These are phyloP conservation scores for Tylopilus vinaceipallidus DNA, from an alignment of 768 basidiomycete species.

Conservation along the genomic window DNA sequence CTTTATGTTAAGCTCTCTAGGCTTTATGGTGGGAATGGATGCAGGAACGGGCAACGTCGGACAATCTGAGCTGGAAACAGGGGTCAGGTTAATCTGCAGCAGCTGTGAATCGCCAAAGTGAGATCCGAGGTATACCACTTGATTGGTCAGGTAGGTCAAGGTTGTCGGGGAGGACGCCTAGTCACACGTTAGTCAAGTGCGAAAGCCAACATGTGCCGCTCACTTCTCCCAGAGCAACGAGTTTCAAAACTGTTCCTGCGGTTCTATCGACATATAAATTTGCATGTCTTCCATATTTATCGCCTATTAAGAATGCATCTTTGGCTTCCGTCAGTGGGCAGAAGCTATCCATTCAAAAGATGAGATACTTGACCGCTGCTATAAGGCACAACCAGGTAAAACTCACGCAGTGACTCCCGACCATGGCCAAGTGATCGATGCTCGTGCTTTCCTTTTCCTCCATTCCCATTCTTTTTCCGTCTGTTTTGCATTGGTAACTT, in stretches of 20 bases:
- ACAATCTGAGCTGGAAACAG: constrained; percentile 38
- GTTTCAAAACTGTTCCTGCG: constrained; percentile 38
- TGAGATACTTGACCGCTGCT: not conserved
- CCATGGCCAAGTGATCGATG: constrained; percentile 73
- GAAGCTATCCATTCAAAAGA: constrained; percentile 38
- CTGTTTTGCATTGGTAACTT: constrained; percentile 45
- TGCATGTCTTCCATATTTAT: constrained; percentile 67
- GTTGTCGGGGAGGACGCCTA: constrained; percentile 72
- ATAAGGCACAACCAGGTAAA: not conserved
- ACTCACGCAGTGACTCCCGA: constrained; percentile 67
- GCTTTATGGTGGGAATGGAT: constrained; percentile 43
- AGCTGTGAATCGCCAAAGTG: constrained; percentile 81
- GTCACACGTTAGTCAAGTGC: constrained; percentile 6
- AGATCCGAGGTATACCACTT: constrained; percentile 76
- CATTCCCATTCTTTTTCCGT: constrained; percentile 58
- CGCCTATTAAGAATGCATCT: constrained; percentile 59
- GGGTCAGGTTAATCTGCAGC: constrained; percentile 50
- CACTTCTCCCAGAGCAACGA: constrained; percentile 75
- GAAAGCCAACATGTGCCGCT: constrained; percentile 5
- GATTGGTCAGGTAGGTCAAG: constrained; percentile 68
- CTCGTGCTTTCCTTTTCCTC: constrained; percentile 53
- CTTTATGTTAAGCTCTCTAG: constrained; percentile 36
- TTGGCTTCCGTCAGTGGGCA: constrained; percentile 47
- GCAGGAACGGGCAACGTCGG: constrained; percentile 53
- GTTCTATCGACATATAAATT: constrained; percentile 56